Conservation (phyloP, 83 land plant species). For the Thuja plicata region DNA sequence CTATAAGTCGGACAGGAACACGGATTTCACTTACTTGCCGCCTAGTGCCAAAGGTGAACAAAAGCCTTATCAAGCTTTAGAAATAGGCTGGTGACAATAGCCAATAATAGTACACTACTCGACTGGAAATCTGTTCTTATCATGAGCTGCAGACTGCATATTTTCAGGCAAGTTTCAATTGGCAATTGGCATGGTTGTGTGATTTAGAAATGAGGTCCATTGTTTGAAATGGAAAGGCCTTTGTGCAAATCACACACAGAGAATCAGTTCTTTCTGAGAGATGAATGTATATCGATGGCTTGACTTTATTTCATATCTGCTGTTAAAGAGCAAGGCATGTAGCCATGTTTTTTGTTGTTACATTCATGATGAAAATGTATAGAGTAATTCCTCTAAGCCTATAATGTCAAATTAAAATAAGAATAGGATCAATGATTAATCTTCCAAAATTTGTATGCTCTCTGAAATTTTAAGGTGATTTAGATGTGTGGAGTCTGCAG, state of each 20-base stretch:
- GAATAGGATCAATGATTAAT: not conserved
- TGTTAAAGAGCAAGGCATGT: not conserved
- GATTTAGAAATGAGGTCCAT: not conserved
- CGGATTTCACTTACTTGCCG: constrained; percentile 89
- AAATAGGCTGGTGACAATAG: not conserved
- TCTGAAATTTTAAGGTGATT: not conserved
- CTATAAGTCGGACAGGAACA: constrained; percentile 44
- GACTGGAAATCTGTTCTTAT: not conserved
- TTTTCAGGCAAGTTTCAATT: not conserved
- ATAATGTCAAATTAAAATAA: not conserved
- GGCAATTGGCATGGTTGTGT: not conserved
- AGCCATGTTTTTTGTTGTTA: not conserved
- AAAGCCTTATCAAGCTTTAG: constrained; percentile 56
- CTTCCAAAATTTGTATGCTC: not conserved
- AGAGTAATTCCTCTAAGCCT: not conserved
- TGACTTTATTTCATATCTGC: not conserved
- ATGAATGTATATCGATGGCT: not conserved
- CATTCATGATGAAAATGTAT: not conserved
- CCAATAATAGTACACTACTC: not conserved
- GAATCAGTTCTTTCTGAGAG: not conserved
- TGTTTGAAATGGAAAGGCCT: not conserved
- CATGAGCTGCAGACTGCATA: not conserved
- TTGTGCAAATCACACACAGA: not conserved
- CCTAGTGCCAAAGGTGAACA: constrained; percentile 67
- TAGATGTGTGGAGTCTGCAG: not conserved